These are phyloP conservation scores for Schrenkiella parvula DNA, from an alignment of 345 rosid species.

Conservation along the genomic window DNA sequence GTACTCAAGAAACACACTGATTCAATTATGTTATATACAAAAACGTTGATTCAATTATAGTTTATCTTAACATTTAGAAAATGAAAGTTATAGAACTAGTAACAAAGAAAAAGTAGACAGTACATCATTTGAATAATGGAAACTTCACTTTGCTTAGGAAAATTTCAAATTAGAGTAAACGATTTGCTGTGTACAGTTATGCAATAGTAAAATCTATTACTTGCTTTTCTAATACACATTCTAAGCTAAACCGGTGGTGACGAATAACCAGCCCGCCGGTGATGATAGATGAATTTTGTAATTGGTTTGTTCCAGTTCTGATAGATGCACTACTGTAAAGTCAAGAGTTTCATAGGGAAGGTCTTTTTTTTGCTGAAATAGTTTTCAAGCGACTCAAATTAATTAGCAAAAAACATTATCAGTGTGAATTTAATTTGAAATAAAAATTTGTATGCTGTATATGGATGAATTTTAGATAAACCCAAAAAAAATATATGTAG, in stretches of 20 bases:
- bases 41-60: neutral
- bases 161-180: neutral
- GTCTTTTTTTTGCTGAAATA: neutral
- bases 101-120: neutral
- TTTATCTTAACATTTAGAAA: neutral
- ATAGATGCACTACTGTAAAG: no score
- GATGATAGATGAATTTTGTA: no score
- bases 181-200: neutral
- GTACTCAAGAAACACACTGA: neutral
- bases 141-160: neutral
- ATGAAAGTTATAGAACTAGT: neutral
- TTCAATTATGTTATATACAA: neutral
- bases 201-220: neutral
- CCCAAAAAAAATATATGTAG: no score
- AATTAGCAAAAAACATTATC: neutral
- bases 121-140: neutral
- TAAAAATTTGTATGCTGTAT: neutral
- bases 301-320: no score
- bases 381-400: neutral
- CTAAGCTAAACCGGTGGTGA: no score
- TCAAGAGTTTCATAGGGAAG: no score
- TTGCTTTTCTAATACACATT: neutral
- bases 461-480: neutral
- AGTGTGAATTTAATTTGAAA: neutral
- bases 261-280: no score